Evolutionary conservation across 768 basidiomycete species (phyloP).

Genomic region (Phlebiopsis gigantea): DNA sequence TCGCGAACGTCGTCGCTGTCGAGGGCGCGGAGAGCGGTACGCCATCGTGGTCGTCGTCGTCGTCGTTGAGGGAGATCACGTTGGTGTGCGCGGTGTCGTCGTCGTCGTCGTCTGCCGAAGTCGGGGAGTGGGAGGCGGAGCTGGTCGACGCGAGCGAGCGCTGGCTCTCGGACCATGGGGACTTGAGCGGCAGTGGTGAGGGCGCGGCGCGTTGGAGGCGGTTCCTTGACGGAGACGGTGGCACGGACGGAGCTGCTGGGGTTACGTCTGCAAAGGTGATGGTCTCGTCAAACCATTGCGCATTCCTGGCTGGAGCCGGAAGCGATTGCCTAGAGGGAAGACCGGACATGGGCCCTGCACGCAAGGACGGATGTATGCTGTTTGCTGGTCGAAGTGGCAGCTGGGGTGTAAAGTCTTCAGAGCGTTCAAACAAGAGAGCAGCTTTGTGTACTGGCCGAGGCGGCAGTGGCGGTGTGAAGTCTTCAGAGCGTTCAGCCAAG

Average conservation of each 20-base stretch:
- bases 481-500: constrained; percentile 32
- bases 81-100: not conserved
- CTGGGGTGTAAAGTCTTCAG: constrained; percentile 69
- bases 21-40: constrained; percentile 13
- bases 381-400: constrained; percentile 62
- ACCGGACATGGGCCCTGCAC: constrained; percentile 38
- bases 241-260: constrained; percentile 4
- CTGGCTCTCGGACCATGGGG: constrained; percentile 15
- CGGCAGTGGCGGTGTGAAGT: constrained; percentile 72
- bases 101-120: not conserved
- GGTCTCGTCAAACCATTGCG: constrained; percentile 24
- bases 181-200: constrained; percentile 6
- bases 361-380: constrained; percentile 76
- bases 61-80: constrained; percentile 6
- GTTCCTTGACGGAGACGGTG: constrained; percentile 5
- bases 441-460: constrained; percentile 43
- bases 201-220: constrained; percentile 1
- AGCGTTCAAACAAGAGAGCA: not conserved
- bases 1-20: not conserved
- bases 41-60: too few species aligned
- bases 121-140: not conserved
- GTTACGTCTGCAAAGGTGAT: constrained; percentile 9
- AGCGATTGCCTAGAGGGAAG: constrained; percentile 42
- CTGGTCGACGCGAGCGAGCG: not conserved
- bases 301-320: constrained; percentile 22